Conservation (phyloP, 139 green algal genomes). For the Dunaliella primolecta region DNA sequence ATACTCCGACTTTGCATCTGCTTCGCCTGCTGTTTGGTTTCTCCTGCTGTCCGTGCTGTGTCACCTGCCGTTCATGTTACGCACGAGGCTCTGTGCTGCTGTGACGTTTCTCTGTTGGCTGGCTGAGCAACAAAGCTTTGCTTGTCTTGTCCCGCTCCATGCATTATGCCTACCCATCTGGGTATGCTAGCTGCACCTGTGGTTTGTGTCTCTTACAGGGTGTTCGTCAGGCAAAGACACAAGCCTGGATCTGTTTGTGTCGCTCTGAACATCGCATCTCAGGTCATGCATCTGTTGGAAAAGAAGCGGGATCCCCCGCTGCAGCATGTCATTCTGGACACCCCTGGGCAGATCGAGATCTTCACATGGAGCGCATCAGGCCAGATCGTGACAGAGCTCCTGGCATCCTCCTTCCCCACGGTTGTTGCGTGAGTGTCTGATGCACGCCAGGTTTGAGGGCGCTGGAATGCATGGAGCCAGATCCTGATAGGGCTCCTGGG, state of each 20-base stretch:
- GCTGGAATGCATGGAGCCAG: too few relatives aligned
- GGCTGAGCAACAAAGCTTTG: neutral
- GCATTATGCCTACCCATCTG: too few relatives aligned
- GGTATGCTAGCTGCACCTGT: too few relatives aligned
- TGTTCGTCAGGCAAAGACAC: too few relatives aligned
- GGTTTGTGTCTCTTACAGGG: too few relatives aligned
- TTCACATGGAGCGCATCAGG: slow-evolving; percentile 93
- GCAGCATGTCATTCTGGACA: slow-evolving; percentile 89
- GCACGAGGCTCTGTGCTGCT: neutral
- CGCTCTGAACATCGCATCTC: too few relatives aligned
- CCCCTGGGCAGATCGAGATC: slow-evolving; percentile 98
- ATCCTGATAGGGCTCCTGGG: too few relatives aligned
- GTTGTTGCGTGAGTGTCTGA: slow-evolving; percentile 48
- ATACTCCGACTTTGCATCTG: too few relatives aligned
- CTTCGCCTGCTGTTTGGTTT: neutral
- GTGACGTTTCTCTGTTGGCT: neutral
- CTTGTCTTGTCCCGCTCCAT: too few relatives aligned
- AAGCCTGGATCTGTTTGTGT: too few relatives aligned
- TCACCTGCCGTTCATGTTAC: too few relatives aligned
- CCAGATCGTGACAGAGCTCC: slow-evolving; percentile 89
- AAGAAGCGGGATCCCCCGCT: slow-evolving; percentile 76
- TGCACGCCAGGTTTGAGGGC: neutral
- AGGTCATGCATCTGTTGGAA: slow-evolving; percentile 80
- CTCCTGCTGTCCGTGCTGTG: neutral
- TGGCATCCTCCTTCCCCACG: slow-evolving; percentile 88